Evolutionary conservation across 768 basidiomycete species (phyloP).

Genomic region (Termitomyces sp.): DNA sequence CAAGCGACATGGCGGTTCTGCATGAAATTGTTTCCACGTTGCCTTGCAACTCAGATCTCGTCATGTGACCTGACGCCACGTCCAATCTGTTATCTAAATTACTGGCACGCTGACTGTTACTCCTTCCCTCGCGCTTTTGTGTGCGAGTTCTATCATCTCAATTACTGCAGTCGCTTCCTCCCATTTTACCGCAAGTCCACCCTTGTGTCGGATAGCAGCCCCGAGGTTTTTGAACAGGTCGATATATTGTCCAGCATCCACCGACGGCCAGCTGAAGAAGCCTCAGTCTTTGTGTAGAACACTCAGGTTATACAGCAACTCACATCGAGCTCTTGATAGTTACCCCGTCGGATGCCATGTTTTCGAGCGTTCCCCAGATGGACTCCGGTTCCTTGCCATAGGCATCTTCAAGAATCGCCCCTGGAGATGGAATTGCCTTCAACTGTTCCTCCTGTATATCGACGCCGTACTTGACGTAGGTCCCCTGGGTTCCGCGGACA

Average conservation of each 20-base stretch:
- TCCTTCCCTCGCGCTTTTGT: conserved; percentile 61
- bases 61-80: conserved; percentile 10
- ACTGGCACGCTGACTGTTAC: conserved; percentile 28
- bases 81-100: neutral
- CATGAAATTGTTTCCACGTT: conserved; percentile 19
- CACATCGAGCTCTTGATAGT: conserved; percentile 32
- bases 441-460: conserved; percentile 81
- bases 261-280: conserved; percentile 55
- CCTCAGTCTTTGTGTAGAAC: neutral
- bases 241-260: conserved; percentile 51
- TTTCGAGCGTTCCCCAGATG: conserved; percentile 61
- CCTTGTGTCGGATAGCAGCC: conserved; percentile 50
- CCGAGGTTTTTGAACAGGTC: conserved; percentile 65
- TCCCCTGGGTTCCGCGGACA: conserved; percentile 67
- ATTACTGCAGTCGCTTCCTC: conserved; percentile 68
- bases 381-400: conserved; percentile 63
- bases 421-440: conserved; percentile 45
- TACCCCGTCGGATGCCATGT: conserved; percentile 41
- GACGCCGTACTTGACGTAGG: conserved; percentile 70
- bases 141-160: conserved; percentile 72
- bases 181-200: conserved; percentile 61
- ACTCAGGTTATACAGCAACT: conserved; percentile 2
- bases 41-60: neutral
- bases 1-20: conserved; percentile 30
- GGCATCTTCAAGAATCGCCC: conserved; percentile 34